Evolutionary conservation across 2,329 filamentous ascomycete species (phyloP).

Genomic region (Graphilbum ipis-grandicollis): DNA sequence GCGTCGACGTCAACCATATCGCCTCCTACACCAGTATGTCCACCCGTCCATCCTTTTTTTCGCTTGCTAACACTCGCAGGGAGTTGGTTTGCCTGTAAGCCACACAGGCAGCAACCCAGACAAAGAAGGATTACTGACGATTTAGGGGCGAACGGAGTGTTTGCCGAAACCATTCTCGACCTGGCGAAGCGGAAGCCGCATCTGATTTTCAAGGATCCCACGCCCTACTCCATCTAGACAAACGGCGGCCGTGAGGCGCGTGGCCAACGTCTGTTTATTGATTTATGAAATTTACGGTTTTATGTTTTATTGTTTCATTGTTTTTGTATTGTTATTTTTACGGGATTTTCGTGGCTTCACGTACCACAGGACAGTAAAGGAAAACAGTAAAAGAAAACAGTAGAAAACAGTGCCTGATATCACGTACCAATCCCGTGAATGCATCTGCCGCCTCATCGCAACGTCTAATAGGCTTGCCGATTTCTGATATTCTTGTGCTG

Average conservation of each 20-base stretch:
- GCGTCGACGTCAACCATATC: slow-evolving; percentile 58
- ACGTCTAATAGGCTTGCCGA: too few relatives aligned
- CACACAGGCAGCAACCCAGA: background rate
- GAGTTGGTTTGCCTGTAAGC: slow-evolving; percentile 75
- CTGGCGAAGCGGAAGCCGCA: slow-evolving; percentile 78
- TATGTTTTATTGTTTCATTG: too few relatives aligned
- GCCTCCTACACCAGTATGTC: slow-evolving; percentile 54
- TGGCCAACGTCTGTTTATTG: background rate
- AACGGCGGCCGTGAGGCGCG: too few relatives aligned
- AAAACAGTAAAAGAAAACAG: too few relatives aligned
- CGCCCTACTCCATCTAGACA: slow-evolving; percentile 37
- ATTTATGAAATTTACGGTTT: background rate
- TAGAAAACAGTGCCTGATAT: too few relatives aligned
- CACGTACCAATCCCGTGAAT: too few relatives aligned
- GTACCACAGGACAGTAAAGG: too few relatives aligned
- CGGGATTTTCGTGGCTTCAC: too few relatives aligned
- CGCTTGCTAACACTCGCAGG: slow-evolving; percentile 19
- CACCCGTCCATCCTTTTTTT: background rate
- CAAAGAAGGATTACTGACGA: too few relatives aligned
- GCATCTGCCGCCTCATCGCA: too few relatives aligned
- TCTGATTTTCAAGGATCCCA: slow-evolving; percentile 54
- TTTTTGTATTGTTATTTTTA: too few relatives aligned
- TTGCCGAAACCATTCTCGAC: slow-evolving; percentile 81
- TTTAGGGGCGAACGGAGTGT: slow-evolving; percentile 79
- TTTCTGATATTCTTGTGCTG: too few relatives aligned